Conservation (phyloP, 805 yeast genomes). For the Kodamaea neixiangensis region DNA sequence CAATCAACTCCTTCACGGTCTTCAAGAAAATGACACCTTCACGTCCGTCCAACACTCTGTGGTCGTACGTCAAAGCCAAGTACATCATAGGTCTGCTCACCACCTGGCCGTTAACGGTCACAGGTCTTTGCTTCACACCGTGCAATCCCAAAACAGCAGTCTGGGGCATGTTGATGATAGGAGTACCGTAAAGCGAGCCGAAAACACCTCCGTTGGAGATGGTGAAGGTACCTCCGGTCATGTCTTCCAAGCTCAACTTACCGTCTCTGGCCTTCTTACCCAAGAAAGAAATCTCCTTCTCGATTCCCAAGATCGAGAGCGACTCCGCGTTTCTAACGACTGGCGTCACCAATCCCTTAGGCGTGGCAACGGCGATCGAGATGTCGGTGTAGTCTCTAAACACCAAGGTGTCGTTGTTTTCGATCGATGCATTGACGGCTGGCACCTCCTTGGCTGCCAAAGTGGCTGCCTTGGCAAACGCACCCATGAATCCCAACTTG, state of each 20-base stretch:
- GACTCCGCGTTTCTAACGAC: constrained; percentile 97
- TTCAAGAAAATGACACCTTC: constrained; percentile 97
- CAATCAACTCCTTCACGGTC: constrained; percentile 94
- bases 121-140: constrained; percentile 97
- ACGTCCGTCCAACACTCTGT: constrained; percentile 96
- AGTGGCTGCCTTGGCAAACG: constrained; percentile 90
- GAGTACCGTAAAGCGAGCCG: constrained; percentile 97
- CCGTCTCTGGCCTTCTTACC: constrained; percentile 96
- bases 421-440: constrained; percentile 93
- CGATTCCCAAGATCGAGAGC: constrained; percentile 82
- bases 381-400: constrained; percentile 96
- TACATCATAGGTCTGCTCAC: constrained; percentile 99
- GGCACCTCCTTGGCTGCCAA: constrained; percentile 95
- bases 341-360: constrained; percentile 98
- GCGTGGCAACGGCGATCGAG: constrained; percentile 97
- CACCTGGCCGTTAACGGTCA: constrained; percentile 92
- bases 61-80: constrained; percentile 96
- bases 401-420: constrained; percentile 86
- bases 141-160: constrained; percentile 97
- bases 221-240: constrained; percentile 99
- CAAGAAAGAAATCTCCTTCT: constrained; percentile 75
- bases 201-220: constrained; percentile 99
- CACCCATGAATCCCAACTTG: constrained; percentile 98
- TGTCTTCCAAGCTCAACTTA: constrained; percentile 93
- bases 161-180: constrained; percentile 97